Conservation (phyloP, 192 early-diverging fungal species). For the Funneliformis mosseae region DNA sequence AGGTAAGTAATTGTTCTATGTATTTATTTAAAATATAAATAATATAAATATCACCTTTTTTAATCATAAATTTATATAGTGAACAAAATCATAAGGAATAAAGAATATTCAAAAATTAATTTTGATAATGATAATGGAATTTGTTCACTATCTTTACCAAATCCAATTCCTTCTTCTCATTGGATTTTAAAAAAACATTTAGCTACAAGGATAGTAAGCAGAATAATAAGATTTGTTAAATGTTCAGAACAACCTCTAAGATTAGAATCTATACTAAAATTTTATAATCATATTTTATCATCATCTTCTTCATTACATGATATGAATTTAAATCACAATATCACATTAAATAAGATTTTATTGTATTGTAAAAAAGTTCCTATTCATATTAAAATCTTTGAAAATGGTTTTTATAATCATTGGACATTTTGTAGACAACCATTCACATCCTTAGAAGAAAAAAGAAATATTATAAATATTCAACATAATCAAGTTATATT, state of each 20-base stretch:
- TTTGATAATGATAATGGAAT: slow-evolving; percentile 41
- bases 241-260: slow-evolving; percentile 41
- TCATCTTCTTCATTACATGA: not conserved
- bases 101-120: slow-evolving; percentile 3
- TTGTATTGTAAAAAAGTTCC: not conserved
- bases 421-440: slow-evolving; percentile 24
- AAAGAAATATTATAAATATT: not conserved
- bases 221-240: slow-evolving; percentile 40
- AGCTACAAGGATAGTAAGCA: slow-evolving; percentile 15
- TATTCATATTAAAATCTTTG: not conserved
- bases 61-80: no score
- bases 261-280: slow-evolving; percentile 31
- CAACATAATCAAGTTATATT: not conserved
- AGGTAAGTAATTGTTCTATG: slow-evolving; percentile 32
- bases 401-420: not conserved
- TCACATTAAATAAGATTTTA: not conserved
- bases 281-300: slow-evolving; percentile 21
- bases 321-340: not conserved
- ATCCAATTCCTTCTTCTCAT: not conserved
- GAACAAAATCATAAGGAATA: slow-evolving; percentile 20
- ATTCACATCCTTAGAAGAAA: slow-evolving; percentile 2
- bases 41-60: no score
- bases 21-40: not conserved
- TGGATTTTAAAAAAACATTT: not conserved
- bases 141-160: slow-evolving; percentile 32